Evolutionary conservation across 1,284 basidiomycete species (phyloP).

Genomic region (Bondarzewia mesenterica): DNA sequence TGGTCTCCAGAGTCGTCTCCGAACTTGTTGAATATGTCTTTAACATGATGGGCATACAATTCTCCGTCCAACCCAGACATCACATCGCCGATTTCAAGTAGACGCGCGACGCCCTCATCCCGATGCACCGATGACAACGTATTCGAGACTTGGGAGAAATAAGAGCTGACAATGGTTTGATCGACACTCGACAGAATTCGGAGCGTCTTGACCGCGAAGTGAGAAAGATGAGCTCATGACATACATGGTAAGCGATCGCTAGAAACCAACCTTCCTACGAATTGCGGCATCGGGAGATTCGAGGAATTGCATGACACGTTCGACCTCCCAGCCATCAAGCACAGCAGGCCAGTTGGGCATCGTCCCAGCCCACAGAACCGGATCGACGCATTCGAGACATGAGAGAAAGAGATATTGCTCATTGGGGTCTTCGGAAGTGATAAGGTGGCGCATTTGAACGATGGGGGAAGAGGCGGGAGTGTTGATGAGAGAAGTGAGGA

Average conservation of each 20-base stretch:
- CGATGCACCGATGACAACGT: constrained; percentile 25
- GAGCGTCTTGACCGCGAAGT: constrained; percentile 38
- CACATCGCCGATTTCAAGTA: constrained; percentile 51
- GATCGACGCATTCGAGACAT: constrained; percentile 51
- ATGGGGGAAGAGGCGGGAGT: constrained; percentile 7
- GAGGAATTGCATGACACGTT: constrained; percentile 55
- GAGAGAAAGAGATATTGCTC: constrained; percentile 57
- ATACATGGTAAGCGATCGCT: not conserved
- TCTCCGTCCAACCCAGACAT: constrained; percentile 46
- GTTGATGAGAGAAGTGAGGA: constrained; percentile 31
- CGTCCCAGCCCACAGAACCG: constrained; percentile 59
- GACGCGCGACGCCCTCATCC: constrained; percentile 30
- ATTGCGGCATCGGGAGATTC: constrained; percentile 51
- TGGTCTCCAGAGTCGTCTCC: constrained; percentile 26
- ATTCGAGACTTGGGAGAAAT: constrained; percentile 40
- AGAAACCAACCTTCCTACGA: constrained; percentile 53
- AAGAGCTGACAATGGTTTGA: constrained; percentile 42
- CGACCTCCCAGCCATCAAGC: constrained; percentile 62
- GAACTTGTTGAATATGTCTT: constrained; percentile 34
- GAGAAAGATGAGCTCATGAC: not conserved
- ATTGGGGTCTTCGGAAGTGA: constrained; percentile 48
- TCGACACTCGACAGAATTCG: constrained; percentile 49
- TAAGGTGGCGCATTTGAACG: constrained; percentile 39
- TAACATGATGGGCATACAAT: constrained; percentile 45
- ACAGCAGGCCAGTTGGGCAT: constrained; percentile 36